A percentile compares a stretch with the other conserved stretches of the same genome.
Conservation (phyloP, 2,329 filamentous ascomycete species). For the Phyllosticta citrichinensis region DNA sequence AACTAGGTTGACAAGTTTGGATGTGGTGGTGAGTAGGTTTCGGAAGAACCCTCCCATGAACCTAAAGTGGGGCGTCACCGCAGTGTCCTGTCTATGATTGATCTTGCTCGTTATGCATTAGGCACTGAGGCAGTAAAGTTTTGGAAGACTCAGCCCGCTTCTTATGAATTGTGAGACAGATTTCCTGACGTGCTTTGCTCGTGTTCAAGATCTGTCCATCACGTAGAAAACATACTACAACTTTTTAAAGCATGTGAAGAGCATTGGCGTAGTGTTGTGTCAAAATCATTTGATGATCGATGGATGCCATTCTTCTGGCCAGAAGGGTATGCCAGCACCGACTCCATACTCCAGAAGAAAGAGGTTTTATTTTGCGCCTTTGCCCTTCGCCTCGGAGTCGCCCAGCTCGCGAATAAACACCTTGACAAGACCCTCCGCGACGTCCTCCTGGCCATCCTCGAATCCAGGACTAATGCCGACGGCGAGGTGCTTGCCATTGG, state of each 20-base stretch:
- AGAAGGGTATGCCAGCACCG: background rate
- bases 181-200: too few relatives aligned
- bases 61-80: background rate
- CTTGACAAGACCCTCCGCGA: conserved; percentile 59
- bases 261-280: background rate
- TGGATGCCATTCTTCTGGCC: background rate
- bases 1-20: background rate
- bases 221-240: background rate
- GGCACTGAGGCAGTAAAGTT: too few relatives aligned
- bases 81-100: background rate
- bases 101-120: too few relatives aligned
- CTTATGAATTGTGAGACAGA: too few relatives aligned
- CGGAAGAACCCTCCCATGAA: background rate
- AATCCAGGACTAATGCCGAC: conserved; percentile 79
- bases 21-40: background rate
- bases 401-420: conserved; percentile 75
- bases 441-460: conserved; percentile 76
- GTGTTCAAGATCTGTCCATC: too few relatives aligned
- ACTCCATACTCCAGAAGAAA: conserved; percentile 1
- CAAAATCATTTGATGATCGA: background rate
- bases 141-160: too few relatives aligned
- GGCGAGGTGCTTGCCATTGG: conserved; percentile 67
- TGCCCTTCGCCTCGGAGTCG: conserved; percentile 81
- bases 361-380: conserved; percentile 50
- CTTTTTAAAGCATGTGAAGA: background rate